These are phyloP conservation scores for Alternaria consortialis DNA, from an alignment of 2,329 filamentous ascomycete genomes.

Conservation along the genomic window DNA sequence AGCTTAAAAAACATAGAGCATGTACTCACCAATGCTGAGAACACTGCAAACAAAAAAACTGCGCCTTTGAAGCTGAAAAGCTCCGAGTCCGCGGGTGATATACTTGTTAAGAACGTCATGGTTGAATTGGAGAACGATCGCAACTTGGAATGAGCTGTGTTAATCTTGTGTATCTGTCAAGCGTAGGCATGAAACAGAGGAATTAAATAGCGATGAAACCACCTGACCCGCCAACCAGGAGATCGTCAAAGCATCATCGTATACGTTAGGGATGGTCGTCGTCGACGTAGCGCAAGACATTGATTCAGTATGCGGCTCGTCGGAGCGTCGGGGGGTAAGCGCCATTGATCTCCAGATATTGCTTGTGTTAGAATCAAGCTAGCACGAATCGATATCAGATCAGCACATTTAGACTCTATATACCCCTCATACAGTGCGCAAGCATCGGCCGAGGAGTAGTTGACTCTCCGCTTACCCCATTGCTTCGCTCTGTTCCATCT, in stretches of 20 bases:
- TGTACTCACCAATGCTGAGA: not conserved
- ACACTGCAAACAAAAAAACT: not conserved
- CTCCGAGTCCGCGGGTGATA: not conserved
- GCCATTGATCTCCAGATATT: not conserved
- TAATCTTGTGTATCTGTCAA: not conserved
- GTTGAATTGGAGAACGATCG: not conserved
- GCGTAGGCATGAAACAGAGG: not conserved
- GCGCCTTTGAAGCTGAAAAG: not conserved
- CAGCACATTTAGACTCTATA: not conserved
- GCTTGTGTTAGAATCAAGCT: not conserved
- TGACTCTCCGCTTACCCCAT: not conserved
- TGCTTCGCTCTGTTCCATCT: not conserved
- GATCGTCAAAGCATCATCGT: not conserved
- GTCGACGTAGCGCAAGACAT: slow-evolving; percentile 8
- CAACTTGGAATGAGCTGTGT: not conserved
- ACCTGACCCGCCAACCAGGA: not conserved
- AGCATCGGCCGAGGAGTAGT: not conserved
- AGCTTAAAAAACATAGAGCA: not conserved
- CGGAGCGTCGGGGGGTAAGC: not conserved
- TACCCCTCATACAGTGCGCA: not conserved
- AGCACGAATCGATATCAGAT: not conserved
- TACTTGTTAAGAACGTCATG: not conserved
- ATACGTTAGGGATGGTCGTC: not conserved
- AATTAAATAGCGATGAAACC: not conserved
- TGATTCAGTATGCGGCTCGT: not conserved